Percentiles rank a stretch among this genome's conserved stretches.
Evolutionary conservation across 352 stramenopile genomes (phyloP).

Genomic region (Phytophthora sojae): DNA sequence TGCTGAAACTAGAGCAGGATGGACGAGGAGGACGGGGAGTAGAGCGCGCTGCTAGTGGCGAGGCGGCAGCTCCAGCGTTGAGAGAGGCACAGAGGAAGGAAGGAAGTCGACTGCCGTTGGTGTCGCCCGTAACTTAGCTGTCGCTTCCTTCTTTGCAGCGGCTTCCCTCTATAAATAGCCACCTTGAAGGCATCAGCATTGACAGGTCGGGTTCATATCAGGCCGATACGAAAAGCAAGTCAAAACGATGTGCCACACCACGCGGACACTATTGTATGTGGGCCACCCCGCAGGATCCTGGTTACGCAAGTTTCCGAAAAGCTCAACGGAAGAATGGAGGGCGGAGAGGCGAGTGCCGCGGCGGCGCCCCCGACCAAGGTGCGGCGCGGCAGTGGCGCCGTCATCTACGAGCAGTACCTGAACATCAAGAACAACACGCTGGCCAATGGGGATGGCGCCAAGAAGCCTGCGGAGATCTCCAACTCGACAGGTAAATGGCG

Average conservation of each 20-base stretch:
- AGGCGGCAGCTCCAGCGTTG: background rate
- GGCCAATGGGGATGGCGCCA: slow-evolving; percentile 2
- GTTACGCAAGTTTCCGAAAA: slow-evolving; percentile 12
- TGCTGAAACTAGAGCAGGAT: slow-evolving; percentile 1
- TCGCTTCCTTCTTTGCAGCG: slow-evolving; percentile 8
- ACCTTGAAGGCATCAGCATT: slow-evolving; percentile 36
- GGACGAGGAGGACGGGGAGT: background rate
- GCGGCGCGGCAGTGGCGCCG: slow-evolving; percentile 24
- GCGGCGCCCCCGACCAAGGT: slow-evolving; percentile 21
- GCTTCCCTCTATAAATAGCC: slow-evolving; percentile 37
- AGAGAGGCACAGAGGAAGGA: slow-evolving; percentile 10
- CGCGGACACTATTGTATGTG: slow-evolving; percentile 9
- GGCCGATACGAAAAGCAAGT: slow-evolving; percentile 27
- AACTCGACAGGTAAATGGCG: slow-evolving; percentile 61
- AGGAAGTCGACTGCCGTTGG: slow-evolving; percentile 17
- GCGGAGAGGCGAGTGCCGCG: slow-evolving; percentile 24
- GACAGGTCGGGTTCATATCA: slow-evolving; percentile 28
- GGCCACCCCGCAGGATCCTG: slow-evolving; percentile 15
- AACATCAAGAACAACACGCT: slow-evolving; percentile 56
- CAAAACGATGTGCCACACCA: background rate
- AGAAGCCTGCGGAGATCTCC: slow-evolving; percentile 48
- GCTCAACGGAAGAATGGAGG: slow-evolving; percentile 35
- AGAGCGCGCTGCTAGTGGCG: background rate
- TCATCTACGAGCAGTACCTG: slow-evolving; percentile 60
- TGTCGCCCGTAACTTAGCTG: slow-evolving; percentile 9